phyloP scores from a whole-genome alignment of 2,329 filamentous ascomycete genomes.

The Biscogniauxia mediterranea region DNA sequence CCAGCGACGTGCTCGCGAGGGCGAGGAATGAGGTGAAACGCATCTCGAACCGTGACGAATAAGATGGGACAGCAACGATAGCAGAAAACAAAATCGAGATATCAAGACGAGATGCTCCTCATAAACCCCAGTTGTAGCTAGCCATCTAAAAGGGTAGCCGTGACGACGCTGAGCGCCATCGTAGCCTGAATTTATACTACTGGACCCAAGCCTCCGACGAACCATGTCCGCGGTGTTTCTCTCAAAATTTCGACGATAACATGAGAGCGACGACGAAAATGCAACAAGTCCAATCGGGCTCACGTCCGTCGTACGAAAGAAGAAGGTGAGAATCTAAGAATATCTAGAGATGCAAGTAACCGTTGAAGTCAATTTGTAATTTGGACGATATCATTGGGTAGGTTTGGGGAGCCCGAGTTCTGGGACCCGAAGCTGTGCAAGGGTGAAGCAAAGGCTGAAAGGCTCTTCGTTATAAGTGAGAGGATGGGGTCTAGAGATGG shows the following conservation, averaged over 20 bases:
- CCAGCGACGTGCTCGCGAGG: constrained; percentile 9
- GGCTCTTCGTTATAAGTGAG: background rate
- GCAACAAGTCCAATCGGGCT: background rate
- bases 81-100: background rate
- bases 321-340: background rate
- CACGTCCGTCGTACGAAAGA: background rate
- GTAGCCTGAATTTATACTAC: background rate
- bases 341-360: background rate
- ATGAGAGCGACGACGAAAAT: background rate
- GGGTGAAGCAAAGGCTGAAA: background rate
- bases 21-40: constrained; percentile 12
- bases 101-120: background rate
- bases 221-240: background rate
- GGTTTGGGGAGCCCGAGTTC: background rate
- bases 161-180: background rate
- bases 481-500: background rate
- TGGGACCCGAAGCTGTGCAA: background rate
- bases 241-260: background rate
- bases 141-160: background rate
- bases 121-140: background rate
- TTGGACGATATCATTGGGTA: background rate
- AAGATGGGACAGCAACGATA: background rate
- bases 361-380: background rate
- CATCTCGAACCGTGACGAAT: constrained; percentile 6
- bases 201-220: background rate